phyloP scores from a whole-genome alignment of 139 green algal genomes.

The Chlorella sp. region DNA sequence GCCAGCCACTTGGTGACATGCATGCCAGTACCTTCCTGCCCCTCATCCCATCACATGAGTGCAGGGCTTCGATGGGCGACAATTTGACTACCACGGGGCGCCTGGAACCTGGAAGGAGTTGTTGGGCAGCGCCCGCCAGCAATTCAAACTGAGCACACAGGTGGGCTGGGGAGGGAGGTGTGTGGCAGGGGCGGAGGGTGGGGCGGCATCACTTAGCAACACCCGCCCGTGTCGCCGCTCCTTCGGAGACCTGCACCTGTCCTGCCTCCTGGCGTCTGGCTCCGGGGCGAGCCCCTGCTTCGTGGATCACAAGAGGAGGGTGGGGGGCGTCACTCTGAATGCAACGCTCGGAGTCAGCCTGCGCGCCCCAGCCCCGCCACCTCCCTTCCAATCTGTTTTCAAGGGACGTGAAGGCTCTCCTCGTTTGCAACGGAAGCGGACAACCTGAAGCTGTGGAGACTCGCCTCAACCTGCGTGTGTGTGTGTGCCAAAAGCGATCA shows the following conservation, averaged over 20 bases:
- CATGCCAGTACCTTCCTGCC: too few relatives aligned
- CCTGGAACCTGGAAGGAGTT: not conserved
- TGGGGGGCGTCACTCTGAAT: too few relatives aligned
- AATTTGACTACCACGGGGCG: not conserved
- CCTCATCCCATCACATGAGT: not conserved
- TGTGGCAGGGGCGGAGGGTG: too few relatives aligned
- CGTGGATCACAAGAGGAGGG: too few relatives aligned
- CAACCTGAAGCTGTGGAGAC: not conserved
- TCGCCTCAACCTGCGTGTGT: not conserved
- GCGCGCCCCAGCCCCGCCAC: too few relatives aligned
- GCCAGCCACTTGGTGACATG: too few relatives aligned
- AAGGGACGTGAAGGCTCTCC: not conserved
- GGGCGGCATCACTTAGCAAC: not conserved
- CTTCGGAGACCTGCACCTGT: too few relatives aligned
- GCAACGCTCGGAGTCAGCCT: too few relatives aligned
- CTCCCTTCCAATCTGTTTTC: too few relatives aligned
- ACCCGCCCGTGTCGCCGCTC: too few relatives aligned
- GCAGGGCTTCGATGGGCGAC: not conserved
- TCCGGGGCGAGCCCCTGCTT: too few relatives aligned
- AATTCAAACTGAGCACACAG: not conserved
- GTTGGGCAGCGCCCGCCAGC: not conserved
- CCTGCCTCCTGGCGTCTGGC: too few relatives aligned
- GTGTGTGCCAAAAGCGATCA: not conserved
- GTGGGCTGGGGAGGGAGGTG: not conserved
- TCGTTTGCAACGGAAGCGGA: not conserved